These are phyloP conservation scores for Ascosphaera apis DNA, from an alignment of 2,329 filamentous ascomycete genomes.

Conservation along the genomic window DNA sequence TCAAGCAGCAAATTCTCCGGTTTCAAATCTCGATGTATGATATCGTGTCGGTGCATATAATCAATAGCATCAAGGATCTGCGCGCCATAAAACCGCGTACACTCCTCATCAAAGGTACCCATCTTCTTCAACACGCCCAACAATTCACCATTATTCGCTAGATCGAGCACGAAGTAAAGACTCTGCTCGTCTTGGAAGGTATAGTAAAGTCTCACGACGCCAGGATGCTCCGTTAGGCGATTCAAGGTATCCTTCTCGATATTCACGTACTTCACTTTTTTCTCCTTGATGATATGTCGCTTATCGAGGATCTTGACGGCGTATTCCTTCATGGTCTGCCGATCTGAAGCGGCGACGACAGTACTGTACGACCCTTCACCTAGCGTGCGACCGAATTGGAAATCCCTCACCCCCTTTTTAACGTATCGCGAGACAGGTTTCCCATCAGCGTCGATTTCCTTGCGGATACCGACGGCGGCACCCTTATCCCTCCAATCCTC, in stretches of 20 bases:
- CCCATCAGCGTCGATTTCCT: conserved; percentile 68
- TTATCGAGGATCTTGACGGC: conserved; percentile 98
- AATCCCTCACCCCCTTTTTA: conserved; percentile 95
- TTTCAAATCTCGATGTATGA: conserved; percentile 91
- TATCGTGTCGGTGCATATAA: conserved; percentile 91
- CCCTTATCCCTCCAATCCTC: conserved; percentile 95
- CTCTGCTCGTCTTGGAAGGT: conserved; percentile 95
- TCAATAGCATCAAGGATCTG: conserved; percentile 92
- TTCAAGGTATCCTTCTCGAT: conserved; percentile 98
- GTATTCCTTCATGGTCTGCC: conserved; percentile 85
- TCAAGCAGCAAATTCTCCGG: conserved; percentile 93
- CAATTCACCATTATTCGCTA: conserved; percentile 79
- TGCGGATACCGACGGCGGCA: conserved; percentile 60
- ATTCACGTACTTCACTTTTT: conserved; percentile 99
- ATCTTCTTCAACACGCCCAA: conserved; percentile 85
- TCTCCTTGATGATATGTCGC: conserved; percentile 97
- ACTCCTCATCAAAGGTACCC: conserved; percentile 84
- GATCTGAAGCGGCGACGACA: conserved; percentile 76
- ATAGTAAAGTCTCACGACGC: conserved; percentile 90
- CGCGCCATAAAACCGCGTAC: conserved; percentile 78
- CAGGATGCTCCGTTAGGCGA: conserved; percentile 82
- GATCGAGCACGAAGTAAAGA: conserved; percentile 86
- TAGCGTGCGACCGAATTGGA: conserved; percentile 71
- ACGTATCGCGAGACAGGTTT: conserved; percentile 61
- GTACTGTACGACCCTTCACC: conserved; percentile 97